These are phyloP conservation scores for Zanthoxylum bungeanum DNA, from an alignment of 345 rosid species.

Conservation along the genomic window DNA sequence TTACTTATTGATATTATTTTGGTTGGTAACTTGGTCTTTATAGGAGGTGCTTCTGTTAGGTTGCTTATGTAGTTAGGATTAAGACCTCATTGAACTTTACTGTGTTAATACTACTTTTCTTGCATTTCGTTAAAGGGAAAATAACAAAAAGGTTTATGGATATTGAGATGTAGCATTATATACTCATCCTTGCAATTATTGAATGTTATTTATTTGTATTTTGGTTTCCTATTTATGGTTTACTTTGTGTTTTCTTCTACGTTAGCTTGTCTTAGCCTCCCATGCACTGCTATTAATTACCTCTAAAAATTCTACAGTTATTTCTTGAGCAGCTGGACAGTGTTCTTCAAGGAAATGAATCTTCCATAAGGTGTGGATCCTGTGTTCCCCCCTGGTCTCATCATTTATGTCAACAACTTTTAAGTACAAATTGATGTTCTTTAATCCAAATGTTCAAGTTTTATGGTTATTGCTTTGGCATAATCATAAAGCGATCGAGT, in stretches of 20 bases:
- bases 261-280: slow-evolving; percentile 4
- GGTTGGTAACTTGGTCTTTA: background rate
- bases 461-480: background rate
- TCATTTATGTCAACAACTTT: background rate
- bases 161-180: background rate
- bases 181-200: background rate
- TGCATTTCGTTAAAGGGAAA: background rate
- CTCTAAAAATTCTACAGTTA: slow-evolving; percentile 48
- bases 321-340: slow-evolving; percentile 89
- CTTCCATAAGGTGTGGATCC: slow-evolving; percentile 60
- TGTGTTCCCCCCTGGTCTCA: background rate
- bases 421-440: background rate
- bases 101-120: background rate
- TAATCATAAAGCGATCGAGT: background rate
- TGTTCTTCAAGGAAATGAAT: slow-evolving; percentile 77
- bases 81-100: background rate
- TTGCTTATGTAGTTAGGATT: background rate
- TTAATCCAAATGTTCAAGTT: background rate
- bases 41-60: background rate
- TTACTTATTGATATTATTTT: background rate
- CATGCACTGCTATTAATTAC: background rate
- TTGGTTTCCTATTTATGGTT: background rate
- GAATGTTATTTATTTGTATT: background rate
- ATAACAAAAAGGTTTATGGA: background rate
- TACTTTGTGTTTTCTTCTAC: background rate